These are phyloP conservation scores for Colletotrichum cuscutae DNA, from an alignment of 2,329 filamentous ascomycete species.

Conservation along the genomic window DNA sequence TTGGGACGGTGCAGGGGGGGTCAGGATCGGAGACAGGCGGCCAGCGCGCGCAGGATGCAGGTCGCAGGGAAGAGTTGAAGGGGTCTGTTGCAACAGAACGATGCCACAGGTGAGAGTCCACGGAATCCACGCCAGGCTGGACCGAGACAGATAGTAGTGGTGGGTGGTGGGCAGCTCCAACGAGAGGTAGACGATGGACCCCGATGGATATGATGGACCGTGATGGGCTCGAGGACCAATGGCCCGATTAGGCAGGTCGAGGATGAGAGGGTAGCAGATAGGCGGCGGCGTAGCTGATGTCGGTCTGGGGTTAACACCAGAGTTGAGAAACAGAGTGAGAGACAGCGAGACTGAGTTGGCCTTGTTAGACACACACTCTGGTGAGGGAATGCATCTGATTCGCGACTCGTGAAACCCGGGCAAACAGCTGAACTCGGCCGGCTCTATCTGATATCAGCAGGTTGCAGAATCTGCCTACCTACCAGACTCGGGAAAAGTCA, in stretches of 20 bases:
- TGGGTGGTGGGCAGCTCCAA: constrained; percentile 5
- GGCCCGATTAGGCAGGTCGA: constrained; percentile 35
- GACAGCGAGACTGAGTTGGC: background rate
- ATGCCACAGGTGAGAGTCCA: constrained; percentile 8
- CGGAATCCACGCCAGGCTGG: constrained; percentile 15
- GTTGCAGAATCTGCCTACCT: background rate
- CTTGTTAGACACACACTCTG: background rate
- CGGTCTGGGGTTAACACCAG: constrained; percentile 2
- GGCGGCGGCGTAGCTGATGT: constrained; percentile 13
- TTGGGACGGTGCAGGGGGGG: background rate
- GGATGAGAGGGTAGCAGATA: constrained; percentile 13
- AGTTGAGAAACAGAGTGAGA: background rate
- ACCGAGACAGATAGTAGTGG: constrained; percentile 16
- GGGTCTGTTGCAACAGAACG: background rate
- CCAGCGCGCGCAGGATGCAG: background rate
- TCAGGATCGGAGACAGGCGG: background rate
- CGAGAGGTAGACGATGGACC: constrained; percentile 27
- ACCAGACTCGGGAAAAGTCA: background rate
- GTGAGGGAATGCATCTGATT: background rate
- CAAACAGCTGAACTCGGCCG: constrained; percentile 1
- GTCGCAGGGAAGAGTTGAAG: background rate
- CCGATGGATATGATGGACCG: constrained; percentile 15
- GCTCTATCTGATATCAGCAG: constrained; percentile 2
- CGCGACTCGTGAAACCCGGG: constrained; percentile 2
- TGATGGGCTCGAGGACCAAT: constrained; percentile 31